A percentile compares a stretch with the other conserved stretches of the same genome.
These are phyloP conservation scores for Fusarium torulosum DNA, from an alignment of 2,329 filamentous ascomycete species.

Conservation along the genomic window DNA sequence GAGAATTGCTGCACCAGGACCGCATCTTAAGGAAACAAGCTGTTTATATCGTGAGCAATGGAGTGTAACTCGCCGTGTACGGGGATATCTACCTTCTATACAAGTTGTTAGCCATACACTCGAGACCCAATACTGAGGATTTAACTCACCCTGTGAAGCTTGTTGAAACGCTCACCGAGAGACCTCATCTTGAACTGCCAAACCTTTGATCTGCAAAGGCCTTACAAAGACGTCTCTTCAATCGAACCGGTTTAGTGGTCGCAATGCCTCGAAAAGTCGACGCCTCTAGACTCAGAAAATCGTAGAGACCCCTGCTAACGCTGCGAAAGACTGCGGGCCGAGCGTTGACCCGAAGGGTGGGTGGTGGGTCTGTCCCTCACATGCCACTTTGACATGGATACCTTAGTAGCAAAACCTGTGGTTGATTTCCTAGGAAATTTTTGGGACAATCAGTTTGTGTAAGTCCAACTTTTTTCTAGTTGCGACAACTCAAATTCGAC, in stretches of 20 bases:
- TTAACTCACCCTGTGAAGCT: slow-evolving; percentile 75
- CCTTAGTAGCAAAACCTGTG: background rate
- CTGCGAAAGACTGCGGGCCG: slow-evolving; percentile 44
- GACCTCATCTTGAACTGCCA: slow-evolving; percentile 54
- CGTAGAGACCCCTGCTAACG: slow-evolving; percentile 41
- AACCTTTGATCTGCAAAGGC: slow-evolving; percentile 36
- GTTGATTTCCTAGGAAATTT: slow-evolving; percentile 44
- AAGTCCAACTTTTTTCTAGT: slow-evolving; percentile 24
- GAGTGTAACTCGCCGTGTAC: slow-evolving; percentile 29
- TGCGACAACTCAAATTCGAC: slow-evolving; percentile 18
- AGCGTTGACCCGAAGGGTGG: slow-evolving; percentile 47
- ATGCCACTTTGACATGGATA: slow-evolving; percentile 24
- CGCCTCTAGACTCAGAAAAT: slow-evolving; percentile 45
- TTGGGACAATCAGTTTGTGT: slow-evolving; percentile 33
- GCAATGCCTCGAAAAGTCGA: slow-evolving; percentile 48
- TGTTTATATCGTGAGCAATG: slow-evolving; percentile 56
- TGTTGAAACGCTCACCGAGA: slow-evolving; percentile 77
- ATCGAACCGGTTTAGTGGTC: slow-evolving; percentile 29
- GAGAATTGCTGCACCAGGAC: slow-evolving; percentile 85
- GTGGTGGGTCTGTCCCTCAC: slow-evolving; percentile 21
- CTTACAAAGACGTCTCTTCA: slow-evolving; percentile 27
- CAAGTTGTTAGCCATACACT: slow-evolving; percentile 37
- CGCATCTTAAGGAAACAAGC: slow-evolving; percentile 81
- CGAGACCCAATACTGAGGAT: background rate
- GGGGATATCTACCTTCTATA: slow-evolving; percentile 58